Base-by-base conservation (phyloP, 2,329 filamentous ascomycete species). In the Parastagonospora nodorum region DNA sequence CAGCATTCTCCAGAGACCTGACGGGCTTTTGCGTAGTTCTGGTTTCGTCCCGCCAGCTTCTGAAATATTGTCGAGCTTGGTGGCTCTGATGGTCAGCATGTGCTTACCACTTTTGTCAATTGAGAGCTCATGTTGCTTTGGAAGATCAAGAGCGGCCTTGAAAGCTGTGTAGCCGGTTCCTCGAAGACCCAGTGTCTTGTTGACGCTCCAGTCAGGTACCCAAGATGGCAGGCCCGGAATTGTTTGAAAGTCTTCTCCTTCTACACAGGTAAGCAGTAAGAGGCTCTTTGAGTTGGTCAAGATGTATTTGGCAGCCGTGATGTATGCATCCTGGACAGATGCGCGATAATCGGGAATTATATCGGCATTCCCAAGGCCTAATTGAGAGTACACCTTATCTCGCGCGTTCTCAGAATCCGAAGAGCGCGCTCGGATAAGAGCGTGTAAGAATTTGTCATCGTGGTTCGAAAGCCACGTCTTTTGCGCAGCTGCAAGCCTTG, bases 351-450 rank as follows among this genome's bases (percentile, higher is more conserved):
- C 48, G 7, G 57, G 57, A 8, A 47, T 37, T 9, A 58, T 56
- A 8, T 45, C 14, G 4, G 47, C 55, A 5, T 47, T 24, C 7
- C 51, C 51, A 9, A 65, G 42, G 6, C 48, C 44, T 6, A 63
- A 53, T 10, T 54, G 55, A 2, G 58, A 57, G 33, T 57, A 64
- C 2, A 64, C 55, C 29, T 63, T 64, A 27, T 64, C 60, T 14
- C 58, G 40, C 4, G 54, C 48, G 31, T 64, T 53, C 15, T 51
- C 42, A 32, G 50, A 62, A 2, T 39, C 12, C 8, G 50, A 60
- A 2, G 33, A 30, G 9, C 60, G 50, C 12, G 50, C 51, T 28
- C 53, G 44, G 27, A 60, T 51, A 9, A 64, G 48, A 9, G 57
- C 53, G 36, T 57, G 57, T 1, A 64, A 46, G 7, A 64, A 43